phyloP scores from a whole-genome alignment of 2,329 filamentous ascomycete genomes.

The Pyrenophora teres region DNA sequence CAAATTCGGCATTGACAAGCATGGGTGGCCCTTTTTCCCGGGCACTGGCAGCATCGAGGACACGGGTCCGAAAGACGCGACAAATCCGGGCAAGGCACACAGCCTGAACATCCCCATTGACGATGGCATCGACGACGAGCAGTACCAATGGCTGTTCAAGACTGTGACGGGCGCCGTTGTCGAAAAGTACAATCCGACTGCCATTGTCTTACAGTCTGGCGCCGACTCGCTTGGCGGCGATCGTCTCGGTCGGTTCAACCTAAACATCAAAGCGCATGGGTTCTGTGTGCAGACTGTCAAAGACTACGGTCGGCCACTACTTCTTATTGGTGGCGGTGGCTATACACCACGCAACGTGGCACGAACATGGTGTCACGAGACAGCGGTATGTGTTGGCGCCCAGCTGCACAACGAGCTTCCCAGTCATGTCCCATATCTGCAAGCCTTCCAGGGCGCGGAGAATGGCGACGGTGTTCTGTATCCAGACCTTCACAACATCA shows the following conservation, averaged over 20 bases:
- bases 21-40: slow-evolving; percentile 72
- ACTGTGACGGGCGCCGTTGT: slow-evolving; percentile 78
- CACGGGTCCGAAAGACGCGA: slow-evolving; percentile 79
- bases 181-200: slow-evolving; percentile 81
- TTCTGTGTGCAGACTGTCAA: slow-evolving; percentile 91
- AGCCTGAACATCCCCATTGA: slow-evolving; percentile 88
- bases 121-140: slow-evolving; percentile 87
- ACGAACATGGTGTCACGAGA: slow-evolving; percentile 96
- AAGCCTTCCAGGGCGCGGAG: slow-evolving; percentile 80
- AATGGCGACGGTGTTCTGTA: slow-evolving; percentile 74
- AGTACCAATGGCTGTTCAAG: slow-evolving; percentile 86
- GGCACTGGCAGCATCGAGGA: slow-evolving; percentile 86
- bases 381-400: slow-evolving; percentile 80
- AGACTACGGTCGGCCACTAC: slow-evolving; percentile 74
- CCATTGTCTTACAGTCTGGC: slow-evolving; percentile 93
- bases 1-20: slow-evolving; percentile 78
- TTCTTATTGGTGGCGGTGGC: slow-evolving; percentile 91
- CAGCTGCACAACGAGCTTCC: slow-evolving; percentile 76
- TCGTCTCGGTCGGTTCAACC: slow-evolving; percentile 90
- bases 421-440: slow-evolving; percentile 78
- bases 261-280: slow-evolving; percentile 93
- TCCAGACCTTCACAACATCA: slow-evolving; percentile 82
- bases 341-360: slow-evolving; percentile 98
- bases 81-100: slow-evolving; percentile 87
- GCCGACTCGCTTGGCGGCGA: slow-evolving; percentile 94